Base-by-base conservation (phyloP, 2,329 filamentous ascomycete species). In the Colletotrichum salicis region DNA sequence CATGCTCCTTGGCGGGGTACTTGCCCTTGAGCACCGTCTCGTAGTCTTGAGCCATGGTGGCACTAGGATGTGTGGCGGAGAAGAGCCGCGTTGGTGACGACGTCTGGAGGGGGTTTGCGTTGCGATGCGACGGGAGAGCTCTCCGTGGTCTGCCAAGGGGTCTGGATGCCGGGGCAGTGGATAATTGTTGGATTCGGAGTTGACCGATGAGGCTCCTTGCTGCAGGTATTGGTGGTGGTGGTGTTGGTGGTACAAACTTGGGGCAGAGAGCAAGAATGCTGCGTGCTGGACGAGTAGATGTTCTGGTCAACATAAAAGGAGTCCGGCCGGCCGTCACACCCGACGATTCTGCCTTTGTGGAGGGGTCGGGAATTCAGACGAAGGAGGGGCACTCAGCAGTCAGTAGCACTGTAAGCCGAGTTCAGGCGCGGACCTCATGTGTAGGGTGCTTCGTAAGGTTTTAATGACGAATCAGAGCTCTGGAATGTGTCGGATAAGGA, bases 1-100 rank as follows among this genome's bases (percentile, higher is more conserved):
- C 94, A 82, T 99, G 96, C 33, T 89, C 87, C 85, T 98, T 98
- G 77, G 93, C 96, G 29, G 96, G 96, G 81, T 92, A 92, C 78
- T 92, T 92, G 74, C 86, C 88, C 83, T 85, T 83, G 72, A 92
- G 84, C 74, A 91, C 82, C 35, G 83, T 79, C 59, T 89, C 85
- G 75, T 85, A 88, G 75, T 86, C 81, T 63, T 71, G 68, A 8
- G 66, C 22, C 65, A 70, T 72, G 56, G n/a, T 52, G 37, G 19
- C 6, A 19, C 37, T 10, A 64, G 45, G 27, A 29, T 4, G n/a
- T 15, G 62, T 29, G 31, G 59, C 51, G 48, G 65, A 70, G 66
- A 55, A 61, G 59, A 56, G 45, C n/a, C 37, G 55, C 19, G 45
- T 33, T 31, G 55, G 45, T 64, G 8, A 64, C 29, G 35, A 64